Conservation (phyloP, 305 asterid genomes). For the Plantago coronopus region DNA sequence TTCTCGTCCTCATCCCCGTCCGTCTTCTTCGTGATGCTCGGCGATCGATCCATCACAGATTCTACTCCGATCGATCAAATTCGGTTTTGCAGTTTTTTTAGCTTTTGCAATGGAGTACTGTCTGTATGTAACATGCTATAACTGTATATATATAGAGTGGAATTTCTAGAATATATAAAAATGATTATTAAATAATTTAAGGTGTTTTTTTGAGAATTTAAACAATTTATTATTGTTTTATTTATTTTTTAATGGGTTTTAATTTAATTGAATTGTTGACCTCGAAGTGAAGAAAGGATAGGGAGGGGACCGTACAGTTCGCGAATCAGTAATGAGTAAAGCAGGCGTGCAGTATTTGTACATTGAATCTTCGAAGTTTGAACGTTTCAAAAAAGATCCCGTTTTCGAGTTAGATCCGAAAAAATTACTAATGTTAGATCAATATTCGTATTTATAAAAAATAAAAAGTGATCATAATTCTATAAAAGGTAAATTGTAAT, state of each 20-base stretch:
- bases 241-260: too few species aligned
- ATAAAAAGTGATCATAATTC: too few species aligned
- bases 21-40: conserved; percentile 33
- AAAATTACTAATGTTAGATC: too few species aligned
- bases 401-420: neutral
- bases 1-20: conserved; percentile 32
- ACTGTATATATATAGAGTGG: neutral
- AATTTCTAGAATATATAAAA: too few species aligned
- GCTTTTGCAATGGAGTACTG: neutral
- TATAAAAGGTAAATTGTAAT: too few species aligned
- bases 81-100: too few species aligned
- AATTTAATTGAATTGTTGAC: neutral
- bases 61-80: too few species aligned
- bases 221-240: too few species aligned
- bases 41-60: conserved; percentile 41
- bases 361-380: neutral
- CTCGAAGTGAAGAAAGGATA: neutral
- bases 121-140: neutral
- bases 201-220: too few species aligned
- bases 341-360: neutral
- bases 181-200: too few species aligned
- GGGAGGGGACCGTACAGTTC: neutral
- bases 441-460: too few species aligned
- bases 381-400: neutral
- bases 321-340: neutral